Base-by-base conservation (phyloP, 768 basidiomycete genomes). In the Phylloporus sp. region DNA sequence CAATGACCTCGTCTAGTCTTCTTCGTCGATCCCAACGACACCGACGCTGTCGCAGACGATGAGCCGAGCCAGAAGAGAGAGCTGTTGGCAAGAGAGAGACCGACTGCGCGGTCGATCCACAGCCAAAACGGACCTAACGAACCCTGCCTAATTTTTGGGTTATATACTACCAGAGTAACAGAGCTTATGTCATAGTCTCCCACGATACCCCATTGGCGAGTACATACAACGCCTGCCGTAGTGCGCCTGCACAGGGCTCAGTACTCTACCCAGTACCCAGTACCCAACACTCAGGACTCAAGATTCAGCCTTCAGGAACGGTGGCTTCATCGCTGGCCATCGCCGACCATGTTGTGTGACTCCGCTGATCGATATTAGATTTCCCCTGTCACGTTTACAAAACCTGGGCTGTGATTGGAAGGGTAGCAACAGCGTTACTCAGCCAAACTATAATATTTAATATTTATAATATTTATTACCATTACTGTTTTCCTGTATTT, bases 91-190 rank as follows among this genome's bases (percentile, higher is more conserved):
- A 68, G 67, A 68, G 70, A 55, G 61, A 70, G 72, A 75, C 72
- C 74, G 73, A 74, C 74, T 71, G 68, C 62, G 64, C 62, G 61
- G 72, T 76, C 74, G 74, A 76, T 75, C 74, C 75, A 70, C 67
- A 70, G 69, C 68, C 68, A 63, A 65, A 62, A 68, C 67, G 55
- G 63, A 56, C 58, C 59, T 68, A 45, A 46, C 39, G 18, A 58
- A 59, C 39, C 35, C 28, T 24, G 16, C 16, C 49, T 31, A 18
- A 42, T 63, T 67, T 66, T 69, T 63, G 29, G 39, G 24, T 49
- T 69, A 61, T 59, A 69, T 63, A 67, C 32, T 28, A 24, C 23
- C 42, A 13, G 26, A 6, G 45, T 27, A 48, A 43, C 50, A 1
- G 31, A 1, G 20, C 40, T 69, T 69, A 69, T 56, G 42, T 71